These are phyloP conservation scores for Geranium incanum DNA, from an alignment of 441 rosid species.

Conservation along the genomic window DNA sequence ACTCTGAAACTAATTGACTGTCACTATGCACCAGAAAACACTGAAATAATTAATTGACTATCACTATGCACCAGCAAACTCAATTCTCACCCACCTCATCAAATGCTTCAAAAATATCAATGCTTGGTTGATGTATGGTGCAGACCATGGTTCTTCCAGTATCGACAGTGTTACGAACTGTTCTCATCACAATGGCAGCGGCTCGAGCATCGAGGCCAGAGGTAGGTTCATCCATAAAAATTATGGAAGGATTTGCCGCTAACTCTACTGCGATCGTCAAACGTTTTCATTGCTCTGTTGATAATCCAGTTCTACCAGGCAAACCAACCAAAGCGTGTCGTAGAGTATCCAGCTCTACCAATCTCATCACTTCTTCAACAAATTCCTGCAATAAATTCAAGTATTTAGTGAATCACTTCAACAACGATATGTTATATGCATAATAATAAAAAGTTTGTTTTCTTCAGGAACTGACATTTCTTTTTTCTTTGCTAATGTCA, in stretches of 20 bases:
- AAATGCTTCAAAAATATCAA: conserved; percentile 86
- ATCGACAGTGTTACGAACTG: conserved; percentile 91
- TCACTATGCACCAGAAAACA: conserved; percentile 12
- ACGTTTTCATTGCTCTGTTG: conserved; percentile 91
- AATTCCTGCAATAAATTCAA: conserved; percentile 50
- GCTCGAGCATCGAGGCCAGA: conserved; percentile 98
- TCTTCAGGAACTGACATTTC: conserved; percentile 38
- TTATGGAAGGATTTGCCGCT: conserved; percentile 89
- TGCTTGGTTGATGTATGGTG: conserved; percentile 94
- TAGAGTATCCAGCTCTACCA: conserved; percentile 75
- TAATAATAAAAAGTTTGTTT: background rate
- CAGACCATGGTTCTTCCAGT: conserved; percentile 95
- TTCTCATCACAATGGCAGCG: conserved; percentile 95
- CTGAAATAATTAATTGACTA: background rate
- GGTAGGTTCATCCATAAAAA: conserved; percentile 97
- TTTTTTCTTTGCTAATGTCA: conserved; percentile 58
- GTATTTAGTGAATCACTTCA: background rate
- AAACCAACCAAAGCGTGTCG: conserved; percentile 78
- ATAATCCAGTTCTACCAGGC: conserved; percentile 75
- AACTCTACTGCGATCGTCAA: conserved; percentile 93
- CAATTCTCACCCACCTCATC: conserved; percentile 56
- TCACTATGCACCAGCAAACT: conserved; percentile 11
- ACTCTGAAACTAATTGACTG: conserved; percentile 1
- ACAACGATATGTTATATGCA: conserved; percentile 1
- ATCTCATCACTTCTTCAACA: conserved; percentile 87